Evolutionary conservation across 2,329 filamentous ascomycete species (phyloP).

Genomic region (Calonectria hongkongensis): DNA sequence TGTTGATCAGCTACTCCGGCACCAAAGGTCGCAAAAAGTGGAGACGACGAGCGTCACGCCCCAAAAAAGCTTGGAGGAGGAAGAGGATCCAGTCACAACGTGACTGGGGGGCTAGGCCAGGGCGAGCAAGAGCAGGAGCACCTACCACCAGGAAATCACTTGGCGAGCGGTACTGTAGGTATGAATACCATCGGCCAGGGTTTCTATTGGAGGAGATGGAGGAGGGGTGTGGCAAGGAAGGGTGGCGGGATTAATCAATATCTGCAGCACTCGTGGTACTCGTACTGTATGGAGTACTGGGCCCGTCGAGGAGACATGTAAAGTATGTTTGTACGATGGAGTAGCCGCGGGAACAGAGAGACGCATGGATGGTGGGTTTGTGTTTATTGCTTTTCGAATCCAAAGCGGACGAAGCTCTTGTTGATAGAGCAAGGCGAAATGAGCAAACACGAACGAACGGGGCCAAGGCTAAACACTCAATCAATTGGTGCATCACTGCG

Average conservation of each 20-base stretch:
- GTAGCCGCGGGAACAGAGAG: constrained; percentile 34
- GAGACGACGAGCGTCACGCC: constrained; percentile 52
- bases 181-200: constrained; percentile 27
- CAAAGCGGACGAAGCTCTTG: constrained; percentile 18
- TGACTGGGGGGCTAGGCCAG: constrained; percentile 38
- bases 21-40: constrained; percentile 55
- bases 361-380: constrained; percentile 35
- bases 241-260: constrained; percentile 41
- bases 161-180: constrained; percentile 28
- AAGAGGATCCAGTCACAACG: constrained; percentile 39
- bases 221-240: constrained; percentile 30
- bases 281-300: constrained; percentile 36
- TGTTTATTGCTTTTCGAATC: constrained; percentile 24
- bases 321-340: constrained; percentile 34
- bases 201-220: constrained; percentile 21
- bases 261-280: constrained; percentile 25
- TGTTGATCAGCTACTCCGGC: constrained; percentile 55
- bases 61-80: constrained; percentile 48
- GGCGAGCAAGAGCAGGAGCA: constrained; percentile 34
- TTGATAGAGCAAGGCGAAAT: constrained; percentile 16
- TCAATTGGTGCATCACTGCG: constrained; percentile 20
- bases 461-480: not conserved
- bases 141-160: constrained; percentile 34
- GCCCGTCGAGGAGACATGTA: constrained; percentile 30
- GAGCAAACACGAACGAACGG: constrained; percentile 1